Evolutionary conservation across 2,329 filamentous ascomycete species (phyloP).

Genomic region (Calonectria fujianensis): DNA sequence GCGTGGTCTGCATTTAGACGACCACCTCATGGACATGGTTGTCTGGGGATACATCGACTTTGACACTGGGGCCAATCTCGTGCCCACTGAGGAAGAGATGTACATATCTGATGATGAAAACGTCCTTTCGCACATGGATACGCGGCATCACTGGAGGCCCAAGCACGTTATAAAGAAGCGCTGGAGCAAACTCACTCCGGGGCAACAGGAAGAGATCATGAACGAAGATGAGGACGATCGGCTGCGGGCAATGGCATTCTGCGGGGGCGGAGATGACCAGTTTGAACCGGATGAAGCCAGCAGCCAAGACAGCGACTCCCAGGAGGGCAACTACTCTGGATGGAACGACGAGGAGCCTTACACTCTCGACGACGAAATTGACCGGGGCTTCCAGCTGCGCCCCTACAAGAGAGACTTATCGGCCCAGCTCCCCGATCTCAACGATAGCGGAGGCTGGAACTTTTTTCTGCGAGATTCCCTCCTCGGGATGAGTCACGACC

Average conservation of each 20-base stretch:
- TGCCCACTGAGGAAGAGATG: slow-evolving; percentile 70
- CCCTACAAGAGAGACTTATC: slow-evolving; percentile 40
- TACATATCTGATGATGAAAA: slow-evolving; percentile 70
- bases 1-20: slow-evolving; percentile 72
- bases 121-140: slow-evolving; percentile 58
- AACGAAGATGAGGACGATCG: slow-evolving; percentile 60
- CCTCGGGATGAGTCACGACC: slow-evolving; percentile 43
- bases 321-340: slow-evolving; percentile 43
- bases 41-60: slow-evolving; percentile 78
- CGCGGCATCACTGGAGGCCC: slow-evolving; percentile 63
- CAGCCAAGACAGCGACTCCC: background rate
- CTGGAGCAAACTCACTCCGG: slow-evolving; percentile 62
- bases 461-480: slow-evolving; percentile 54
- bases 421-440: slow-evolving; percentile 39
- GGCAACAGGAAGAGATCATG: slow-evolving; percentile 63
- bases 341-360: slow-evolving; percentile 35
- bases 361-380: slow-evolving; percentile 58
- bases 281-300: slow-evolving; percentile 7
- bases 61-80: slow-evolving; percentile 69
- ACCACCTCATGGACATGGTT: slow-evolving; percentile 74
- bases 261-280: slow-evolving; percentile 49
- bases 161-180: slow-evolving; percentile 68
- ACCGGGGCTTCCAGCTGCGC: slow-evolving; percentile 58
- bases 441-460: slow-evolving; percentile 53
- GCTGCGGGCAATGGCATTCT: slow-evolving; percentile 61